Base-by-base conservation (phyloP, 495 filamentous ascomycete genomes). In the Penicillium atrosanguineum region DNA sequence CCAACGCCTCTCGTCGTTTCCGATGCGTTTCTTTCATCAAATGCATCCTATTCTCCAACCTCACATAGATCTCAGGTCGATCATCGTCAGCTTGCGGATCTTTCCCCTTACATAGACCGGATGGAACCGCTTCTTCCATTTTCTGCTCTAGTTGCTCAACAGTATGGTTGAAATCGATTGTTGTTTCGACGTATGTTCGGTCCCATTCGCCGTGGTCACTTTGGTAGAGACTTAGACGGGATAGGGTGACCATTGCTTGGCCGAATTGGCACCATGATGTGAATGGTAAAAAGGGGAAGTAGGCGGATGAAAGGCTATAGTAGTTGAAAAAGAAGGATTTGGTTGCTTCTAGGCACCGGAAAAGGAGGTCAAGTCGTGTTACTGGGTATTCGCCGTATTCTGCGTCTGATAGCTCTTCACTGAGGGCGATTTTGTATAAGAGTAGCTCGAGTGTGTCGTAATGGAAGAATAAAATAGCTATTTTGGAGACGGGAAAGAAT, bases 321-420 rank as follows among this genome's bases (percentile, higher is more conserved):
- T 70, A 37, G 26, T 61, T 55, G 23, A 56, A 48, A 45, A 72
- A 69, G 37, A 69, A 70, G 6, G 46, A 53, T 34, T 64, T 72
- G 5, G 59, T 61, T 3, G 63, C 55, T 34, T 61, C 52, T 16
- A 72, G 53, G 26, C 65, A 69, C 21, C 46, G 51, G 37, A 52
- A 56, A 1, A 71, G 67, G 38, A 69, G 57, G 38, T 64, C 50
- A 6, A 63, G 28, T n/a, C 59, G 53, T 20, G 60, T 53, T 0
- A 56, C 18, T 18, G 48, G 34, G 19, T 59, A 44, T 15, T 57
- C 52, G 11, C 50, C 44, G 16, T 56, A 55, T 16, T 56, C 43
- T 8, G 56, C 12, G 15, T 59, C 23, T 9, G 56, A 62, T 23
- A 51, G 14, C 21, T 60, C 48, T 7, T 48, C 51, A 50, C 54